Base-by-base conservation (phyloP, 805 yeast species). In the Candida tibetensis region DNA sequence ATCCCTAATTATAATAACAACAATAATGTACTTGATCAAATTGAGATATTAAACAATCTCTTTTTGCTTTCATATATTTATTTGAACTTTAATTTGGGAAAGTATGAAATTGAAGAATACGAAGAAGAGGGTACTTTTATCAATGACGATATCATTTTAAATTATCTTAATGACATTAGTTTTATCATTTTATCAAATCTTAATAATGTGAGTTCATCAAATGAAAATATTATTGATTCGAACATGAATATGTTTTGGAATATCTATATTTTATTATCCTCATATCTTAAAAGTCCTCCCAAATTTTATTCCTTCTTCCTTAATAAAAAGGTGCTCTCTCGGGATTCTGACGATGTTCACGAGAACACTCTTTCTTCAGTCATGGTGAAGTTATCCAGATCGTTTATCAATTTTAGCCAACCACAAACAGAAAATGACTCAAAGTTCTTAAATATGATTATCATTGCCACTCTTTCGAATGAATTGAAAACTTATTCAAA, bases 151-250 rank as follows among this genome's bases (percentile, higher is more conserved):
- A 66, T 74, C 25, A 60, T 76, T 4, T 60, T 76, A 42, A 72
- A 74, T 45, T 72, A 73, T 44, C 56, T 77, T 34, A 73, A 76
- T 46, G 75, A 74, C 41, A 68, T 72, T 12, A 58, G 70, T 22
- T 58, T 57, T 41, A 63, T 72, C 17, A 70, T 74, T 32, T 53
- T 72, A 37, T 51, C 68, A 21, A 68, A 69, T 40, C 47, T 62
- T 36, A 47, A 50, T 6, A 47, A 48, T 28, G 39, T 39, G 30
- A 43, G 42, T 32, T 30, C 45, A 30, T 40, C 47, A 33, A 61
- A 62, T 29, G 57, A 29, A 19, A 62, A 52, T 45, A 51, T 64
- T 14, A 58, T 68, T 16, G 59, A 58, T 23, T 48, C 55, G 17
- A 63, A 60, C 37, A 47, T 58, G 39, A 46, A 48, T n/a, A 48